Conservation (phyloP, 805 yeast species). For the Zygoascus biomembranicola region DNA sequence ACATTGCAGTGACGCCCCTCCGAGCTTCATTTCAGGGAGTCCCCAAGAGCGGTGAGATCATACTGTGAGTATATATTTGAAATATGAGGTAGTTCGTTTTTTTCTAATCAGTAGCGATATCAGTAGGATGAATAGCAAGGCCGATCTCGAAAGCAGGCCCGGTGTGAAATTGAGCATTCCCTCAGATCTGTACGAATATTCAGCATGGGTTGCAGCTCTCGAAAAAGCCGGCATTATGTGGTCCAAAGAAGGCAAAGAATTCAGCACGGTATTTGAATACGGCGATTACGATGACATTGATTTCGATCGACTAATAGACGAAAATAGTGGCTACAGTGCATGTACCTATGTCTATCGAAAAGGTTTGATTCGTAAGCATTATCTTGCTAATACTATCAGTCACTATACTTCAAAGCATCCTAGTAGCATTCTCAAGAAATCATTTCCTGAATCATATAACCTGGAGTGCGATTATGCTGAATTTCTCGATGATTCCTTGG, state of each 20-base stretch:
- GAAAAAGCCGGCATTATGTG: slow-evolving; percentile 4
- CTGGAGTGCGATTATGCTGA: slow-evolving; percentile 94
- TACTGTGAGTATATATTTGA: slow-evolving; percentile 31
- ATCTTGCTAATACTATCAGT: slow-evolving; percentile 74
- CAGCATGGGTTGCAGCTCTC: slow-evolving; percentile 15
- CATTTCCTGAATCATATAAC: slow-evolving; percentile 69
- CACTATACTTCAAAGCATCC: slow-evolving; percentile 71
- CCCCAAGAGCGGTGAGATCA: slow-evolving; percentile 52
- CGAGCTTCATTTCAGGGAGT: slow-evolving; percentile 60
- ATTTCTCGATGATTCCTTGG: slow-evolving; percentile 86
- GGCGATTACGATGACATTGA: slow-evolving; percentile 88
- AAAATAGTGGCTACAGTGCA: slow-evolving; percentile 45
- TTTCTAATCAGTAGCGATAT: slow-evolving; percentile 4
- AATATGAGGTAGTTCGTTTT: not conserved
- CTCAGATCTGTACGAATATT: slow-evolving; percentile 13
- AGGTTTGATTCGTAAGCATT: slow-evolving; percentile 86
- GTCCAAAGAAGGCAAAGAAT: slow-evolving; percentile 8
- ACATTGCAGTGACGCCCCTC: slow-evolving; percentile 59
- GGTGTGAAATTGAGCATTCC: slow-evolving; percentile 4
- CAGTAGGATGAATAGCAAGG: not conserved
- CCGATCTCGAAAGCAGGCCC: not conserved
- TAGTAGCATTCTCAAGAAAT: slow-evolving; percentile 43
- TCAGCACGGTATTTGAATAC: slow-evolving; percentile 52
- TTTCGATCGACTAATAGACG: slow-evolving; percentile 49
- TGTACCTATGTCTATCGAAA: slow-evolving; percentile 85